A percentile compares a stretch with the other conserved stretches of the same genome.
Conservation (phyloP, 257 asterid species). For the Solanum chaucha region DNA sequence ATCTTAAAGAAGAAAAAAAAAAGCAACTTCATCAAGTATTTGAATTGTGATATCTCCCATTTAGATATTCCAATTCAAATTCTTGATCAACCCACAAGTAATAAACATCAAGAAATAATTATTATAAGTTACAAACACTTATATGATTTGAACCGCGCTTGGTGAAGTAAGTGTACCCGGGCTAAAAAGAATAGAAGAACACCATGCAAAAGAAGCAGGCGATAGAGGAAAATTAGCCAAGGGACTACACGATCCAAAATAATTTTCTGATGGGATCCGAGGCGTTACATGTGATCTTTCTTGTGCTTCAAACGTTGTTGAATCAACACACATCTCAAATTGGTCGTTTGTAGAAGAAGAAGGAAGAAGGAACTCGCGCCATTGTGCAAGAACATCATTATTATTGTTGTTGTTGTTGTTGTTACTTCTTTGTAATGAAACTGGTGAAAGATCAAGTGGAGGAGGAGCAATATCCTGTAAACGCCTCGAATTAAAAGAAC, state of each 20-base stretch:
- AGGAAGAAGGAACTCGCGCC: background rate
- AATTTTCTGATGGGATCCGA: background rate
- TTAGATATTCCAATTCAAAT: background rate
- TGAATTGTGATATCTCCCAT: background rate
- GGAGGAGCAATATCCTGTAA: slow-evolving; percentile 56
- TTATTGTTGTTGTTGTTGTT: background rate
- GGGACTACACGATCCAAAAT: slow-evolving; percentile 19
- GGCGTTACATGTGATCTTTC: background rate
- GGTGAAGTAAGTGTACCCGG: slow-evolving; percentile 34
- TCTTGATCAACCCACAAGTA: background rate
- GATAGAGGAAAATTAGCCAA: slow-evolving; percentile 37
- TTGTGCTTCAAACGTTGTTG: background rate
- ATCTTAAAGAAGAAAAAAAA: background rate
- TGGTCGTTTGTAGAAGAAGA: background rate
- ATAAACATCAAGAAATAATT: background rate
- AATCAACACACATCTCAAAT: background rate
- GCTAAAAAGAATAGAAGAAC: slow-evolving; percentile 49
- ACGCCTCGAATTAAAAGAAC: background rate
- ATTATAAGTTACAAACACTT: background rate
- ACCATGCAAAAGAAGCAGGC: slow-evolving; percentile 58
- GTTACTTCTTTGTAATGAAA: background rate
- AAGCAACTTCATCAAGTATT: background rate
- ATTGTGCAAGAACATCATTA: background rate
- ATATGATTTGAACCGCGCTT: background rate
- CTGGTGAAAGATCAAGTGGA: slow-evolving; percentile 33